Conservation (phyloP, 2,329 filamentous ascomycete species). For the Tolypocladium guangdongense region DNA sequence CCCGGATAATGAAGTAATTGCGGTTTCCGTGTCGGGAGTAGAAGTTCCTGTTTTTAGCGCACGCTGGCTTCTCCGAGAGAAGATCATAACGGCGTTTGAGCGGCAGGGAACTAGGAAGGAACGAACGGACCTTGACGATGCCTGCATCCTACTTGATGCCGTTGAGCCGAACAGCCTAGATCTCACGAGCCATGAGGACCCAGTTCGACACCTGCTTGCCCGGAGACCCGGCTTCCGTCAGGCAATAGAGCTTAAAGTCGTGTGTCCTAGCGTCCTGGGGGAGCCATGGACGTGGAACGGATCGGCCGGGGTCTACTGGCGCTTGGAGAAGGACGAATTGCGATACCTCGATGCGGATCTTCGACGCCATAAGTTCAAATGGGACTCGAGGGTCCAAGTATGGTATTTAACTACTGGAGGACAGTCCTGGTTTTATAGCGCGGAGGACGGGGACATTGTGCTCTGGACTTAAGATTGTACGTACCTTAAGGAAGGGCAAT, state of each 20-base stretch:
- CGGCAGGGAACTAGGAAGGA: background rate
- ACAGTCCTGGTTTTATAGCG: background rate
- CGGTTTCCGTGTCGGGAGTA: background rate
- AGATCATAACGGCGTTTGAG: background rate
- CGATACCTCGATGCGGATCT: background rate
- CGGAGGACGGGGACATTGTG: background rate
- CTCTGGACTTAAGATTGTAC: background rate
- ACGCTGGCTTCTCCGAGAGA: conserved; percentile 1
- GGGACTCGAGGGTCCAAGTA: background rate
- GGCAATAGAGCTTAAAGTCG: background rate
- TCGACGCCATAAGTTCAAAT: background rate
- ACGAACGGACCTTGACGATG: background rate
- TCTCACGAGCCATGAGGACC: background rate
- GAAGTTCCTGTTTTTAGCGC: background rate
- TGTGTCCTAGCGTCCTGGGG: background rate
- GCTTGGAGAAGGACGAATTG: background rate
- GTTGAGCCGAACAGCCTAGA: background rate
- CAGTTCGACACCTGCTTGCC: background rate
- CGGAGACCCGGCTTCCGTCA: background rate
- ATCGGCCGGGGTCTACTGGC: background rate
- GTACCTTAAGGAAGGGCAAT: no score
- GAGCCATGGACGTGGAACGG: background rate
- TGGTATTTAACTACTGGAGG: background rate
- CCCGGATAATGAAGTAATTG: background rate
- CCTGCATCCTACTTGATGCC: background rate